A percentile compares a stretch with the other conserved stretches of the same genome.
phyloP scores from a whole-genome alignment of 768 basidiomycete genomes.

The Rhizopogon rudus region DNA sequence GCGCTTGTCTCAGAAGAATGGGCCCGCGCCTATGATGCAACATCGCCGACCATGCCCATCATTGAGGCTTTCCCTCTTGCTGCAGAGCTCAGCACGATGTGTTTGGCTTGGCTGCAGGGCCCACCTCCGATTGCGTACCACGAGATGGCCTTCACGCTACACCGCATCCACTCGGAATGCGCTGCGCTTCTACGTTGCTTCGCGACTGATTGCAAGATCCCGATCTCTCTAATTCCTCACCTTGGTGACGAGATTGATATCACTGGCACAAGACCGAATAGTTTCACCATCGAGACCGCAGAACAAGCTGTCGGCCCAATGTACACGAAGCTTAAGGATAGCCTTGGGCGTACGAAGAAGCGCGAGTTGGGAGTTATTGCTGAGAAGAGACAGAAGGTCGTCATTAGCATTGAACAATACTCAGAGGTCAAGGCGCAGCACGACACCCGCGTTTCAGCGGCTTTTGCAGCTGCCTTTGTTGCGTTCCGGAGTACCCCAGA shows the following conservation, averaged over 20 bases:
- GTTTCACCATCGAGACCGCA: conserved; percentile 80
- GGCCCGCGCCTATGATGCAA: conserved; percentile 56
- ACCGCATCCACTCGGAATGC: conserved; percentile 78
- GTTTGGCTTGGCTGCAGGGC: conserved; percentile 69
- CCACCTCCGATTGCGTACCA: conserved; percentile 77
- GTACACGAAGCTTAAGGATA: conserved; percentile 71
- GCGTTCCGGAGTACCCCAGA: conserved; percentile 82
- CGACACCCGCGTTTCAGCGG: conserved; percentile 83
- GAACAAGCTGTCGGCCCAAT: conserved; percentile 62
- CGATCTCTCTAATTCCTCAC: conserved; percentile 70
- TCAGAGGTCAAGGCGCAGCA: conserved; percentile 78
- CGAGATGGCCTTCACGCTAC: conserved; percentile 83
- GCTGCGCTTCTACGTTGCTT: conserved; percentile 79
- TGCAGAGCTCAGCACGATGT: conserved; percentile 60
- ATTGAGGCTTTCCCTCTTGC: conserved; percentile 57
- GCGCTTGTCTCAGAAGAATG: conserved; percentile 89
- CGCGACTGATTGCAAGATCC: conserved; percentile 81
- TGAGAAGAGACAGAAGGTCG: conserved; percentile 69
- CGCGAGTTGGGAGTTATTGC: conserved; percentile 64
- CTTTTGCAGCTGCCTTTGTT: conserved; percentile 88
- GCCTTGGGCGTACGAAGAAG: conserved; percentile 74
- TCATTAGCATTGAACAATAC: conserved; percentile 73
- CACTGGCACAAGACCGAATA: conserved; percentile 52
- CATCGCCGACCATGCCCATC: conserved; percentile 34
- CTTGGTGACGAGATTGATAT: conserved; percentile 78